These are phyloP conservation scores for Podaxis pistillaris DNA, from an alignment of 768 basidiomycete genomes.

Conservation along the genomic window DNA sequence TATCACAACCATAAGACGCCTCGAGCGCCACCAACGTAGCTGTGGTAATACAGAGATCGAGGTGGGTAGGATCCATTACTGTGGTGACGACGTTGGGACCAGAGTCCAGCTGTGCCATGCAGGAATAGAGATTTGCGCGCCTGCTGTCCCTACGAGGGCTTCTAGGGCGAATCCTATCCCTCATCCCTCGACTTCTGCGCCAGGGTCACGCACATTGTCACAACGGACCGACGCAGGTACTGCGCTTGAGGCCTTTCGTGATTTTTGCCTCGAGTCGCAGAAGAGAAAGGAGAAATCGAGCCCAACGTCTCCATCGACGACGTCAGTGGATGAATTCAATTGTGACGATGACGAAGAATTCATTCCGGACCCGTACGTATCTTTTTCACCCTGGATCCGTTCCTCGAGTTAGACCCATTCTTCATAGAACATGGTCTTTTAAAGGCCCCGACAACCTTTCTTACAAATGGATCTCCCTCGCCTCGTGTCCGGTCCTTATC, in stretches of 20 bases:
- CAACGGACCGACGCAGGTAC: background rate
- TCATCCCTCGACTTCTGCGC: background rate
- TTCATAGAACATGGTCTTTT: conserved; percentile 35
- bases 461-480: conserved; percentile 38
- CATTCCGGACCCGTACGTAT: conserved; percentile 13
- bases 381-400: background rate
- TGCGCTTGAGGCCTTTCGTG: conserved; percentile 10
- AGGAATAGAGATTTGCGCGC: background rate
- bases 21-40: conserved; percentile 25
- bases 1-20: conserved; percentile 28
- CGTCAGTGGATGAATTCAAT: background rate
- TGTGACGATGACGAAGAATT: background rate
- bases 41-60: conserved; percentile 31
- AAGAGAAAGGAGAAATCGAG: background rate
- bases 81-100: conserved; percentile 20
- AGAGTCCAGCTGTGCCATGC: conserved; percentile 23
- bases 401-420: conserved; percentile 17
- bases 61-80: conserved; percentile 30
- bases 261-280: conserved; percentile 5
- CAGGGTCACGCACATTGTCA: background rate
- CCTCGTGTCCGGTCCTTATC: conserved; percentile 34
- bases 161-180: background rate
- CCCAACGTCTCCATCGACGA: background rate
- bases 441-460: conserved; percentile 32
- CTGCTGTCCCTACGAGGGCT: background rate